phyloP scores from a whole-genome alignment of 2,329 filamentous ascomycete species.

The Teratosphaeriaceae sp. region DNA sequence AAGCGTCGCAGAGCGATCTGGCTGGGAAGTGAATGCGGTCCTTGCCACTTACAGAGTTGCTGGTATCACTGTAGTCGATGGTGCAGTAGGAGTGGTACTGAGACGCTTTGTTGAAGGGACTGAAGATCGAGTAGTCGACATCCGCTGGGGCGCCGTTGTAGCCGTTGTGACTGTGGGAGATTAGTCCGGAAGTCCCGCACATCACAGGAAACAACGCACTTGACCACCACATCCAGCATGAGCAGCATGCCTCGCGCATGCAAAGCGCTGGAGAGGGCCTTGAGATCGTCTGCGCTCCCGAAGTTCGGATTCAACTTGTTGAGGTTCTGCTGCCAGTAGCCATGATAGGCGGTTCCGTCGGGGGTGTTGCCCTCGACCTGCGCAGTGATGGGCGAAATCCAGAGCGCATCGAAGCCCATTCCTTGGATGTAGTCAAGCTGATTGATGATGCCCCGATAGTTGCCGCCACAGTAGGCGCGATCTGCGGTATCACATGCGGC shows the following conservation, averaged over 20 bases:
- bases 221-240: slow-evolving; percentile 28
- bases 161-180: slow-evolving; percentile 48
- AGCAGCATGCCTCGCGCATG: slow-evolving; percentile 34
- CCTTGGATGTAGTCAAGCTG: slow-evolving; percentile 58
- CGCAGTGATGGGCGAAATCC: slow-evolving; percentile 52
- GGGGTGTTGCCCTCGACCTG: slow-evolving; percentile 34
- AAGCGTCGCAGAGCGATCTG: background rate
- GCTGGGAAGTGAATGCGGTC: background rate
- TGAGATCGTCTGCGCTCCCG: slow-evolving; percentile 32
- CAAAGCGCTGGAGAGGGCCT: slow-evolving; percentile 27
- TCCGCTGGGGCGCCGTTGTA: slow-evolving; percentile 41
- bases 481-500: slow-evolving; percentile 30
- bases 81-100: slow-evolving; percentile 57
- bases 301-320: slow-evolving; percentile 35
- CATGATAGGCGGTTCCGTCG: slow-evolving; percentile 45
- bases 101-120: slow-evolving; percentile 49
- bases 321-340: slow-evolving; percentile 49
- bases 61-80: slow-evolving; percentile 45
- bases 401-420: slow-evolving; percentile 31
- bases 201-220: slow-evolving; percentile 34
- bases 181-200: too few relatives aligned
- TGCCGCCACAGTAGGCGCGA: slow-evolving; percentile 54
- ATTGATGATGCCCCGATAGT: slow-evolving; percentile 51
- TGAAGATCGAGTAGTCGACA: slow-evolving; percentile 48
- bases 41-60: slow-evolving; percentile 4